Base-by-base conservation (phyloP, 2,329 filamentous ascomycete species). In the Curvularia sp. region DNA sequence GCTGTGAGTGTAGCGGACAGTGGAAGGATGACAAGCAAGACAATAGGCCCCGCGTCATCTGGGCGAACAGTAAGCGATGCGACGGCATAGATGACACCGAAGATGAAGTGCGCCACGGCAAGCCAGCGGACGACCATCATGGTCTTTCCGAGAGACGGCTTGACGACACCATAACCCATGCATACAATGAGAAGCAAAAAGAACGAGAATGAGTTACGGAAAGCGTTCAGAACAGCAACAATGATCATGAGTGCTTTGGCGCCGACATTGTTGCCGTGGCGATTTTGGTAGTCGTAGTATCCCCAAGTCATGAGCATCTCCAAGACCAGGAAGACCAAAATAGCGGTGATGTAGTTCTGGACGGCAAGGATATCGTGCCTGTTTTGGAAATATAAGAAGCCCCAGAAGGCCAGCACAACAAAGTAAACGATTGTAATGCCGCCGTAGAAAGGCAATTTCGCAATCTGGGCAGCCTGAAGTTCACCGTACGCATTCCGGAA, bases 231-330 rank as follows among this genome's bases (percentile, higher is more conserved):
- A 23, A 98, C 84, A 36, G 93, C 93, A n/a, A 97, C 94, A 23
- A 97, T 80, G 18, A 97, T 87, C 79, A 99, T 90, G 55, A 98
- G 83, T 5, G 89, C 90, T 76, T 96, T 97, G 56, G 92, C 88
- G 43, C 91, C 88, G 2, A 89, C 77, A 72, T 93, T 97, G 52
- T 92, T 87, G 39, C 95, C 95, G 73, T 97, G 87, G 38, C 90
- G 86, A 77, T 99, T 99, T 74, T 96, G 87, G 76, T 91, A 98
- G 79, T 99, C 95, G 77, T 98, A 99, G 81, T 96, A 99, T 42
- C 92, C 93, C 95, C 95, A 99, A 1, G 95, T 99, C 86, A 98
- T 93, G 72, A 98, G 82, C 88, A 98, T 97, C 77, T 99, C 95
- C 15, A 98, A 80, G 15, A 98, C 92, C 42, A 99, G 81, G 80